A percentile compares a stretch with the other conserved stretches of the same genome.
Conservation (phyloP, 1,284 basidiomycete species). For the Polyporus tsugae region DNA sequence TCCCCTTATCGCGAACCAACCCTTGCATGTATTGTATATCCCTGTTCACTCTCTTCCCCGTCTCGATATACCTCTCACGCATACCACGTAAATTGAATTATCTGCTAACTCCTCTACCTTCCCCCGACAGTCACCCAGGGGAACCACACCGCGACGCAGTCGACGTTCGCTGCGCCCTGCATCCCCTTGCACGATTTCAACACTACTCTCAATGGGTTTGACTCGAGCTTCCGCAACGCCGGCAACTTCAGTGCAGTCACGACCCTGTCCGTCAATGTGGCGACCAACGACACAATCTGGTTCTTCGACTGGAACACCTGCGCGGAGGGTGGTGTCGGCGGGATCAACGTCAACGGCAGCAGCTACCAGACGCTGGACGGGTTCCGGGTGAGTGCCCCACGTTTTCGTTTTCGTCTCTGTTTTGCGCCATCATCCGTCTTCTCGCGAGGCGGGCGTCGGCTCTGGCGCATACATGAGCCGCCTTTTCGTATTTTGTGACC, state of each 20-base stretch:
- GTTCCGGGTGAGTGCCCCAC: slow-evolving; percentile 51
- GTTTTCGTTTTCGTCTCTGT: not conserved
- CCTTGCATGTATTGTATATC: not conserved
- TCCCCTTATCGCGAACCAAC: not conserved
- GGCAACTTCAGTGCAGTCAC: slow-evolving; percentile 56
- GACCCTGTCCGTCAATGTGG: slow-evolving; percentile 53
- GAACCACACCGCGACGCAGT: slow-evolving; percentile 65
- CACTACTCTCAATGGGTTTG: slow-evolving; percentile 62
- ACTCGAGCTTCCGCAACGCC: slow-evolving; percentile 59
- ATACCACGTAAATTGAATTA: too few relatives aligned
- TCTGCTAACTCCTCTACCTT: not conserved
- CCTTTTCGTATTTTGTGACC: not conserved
- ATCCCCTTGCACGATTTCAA: slow-evolving; percentile 55
- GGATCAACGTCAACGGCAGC: slow-evolving; percentile 61
- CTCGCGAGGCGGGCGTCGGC: not conserved
- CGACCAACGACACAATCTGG: slow-evolving; percentile 60
- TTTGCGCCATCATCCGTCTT: not conserved
- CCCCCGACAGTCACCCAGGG: slow-evolving; percentile 55
- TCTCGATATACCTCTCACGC: not conserved
- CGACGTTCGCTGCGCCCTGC: slow-evolving; percentile 62
- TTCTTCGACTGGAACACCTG: slow-evolving; percentile 67
- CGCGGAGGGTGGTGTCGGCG: slow-evolving; percentile 65
- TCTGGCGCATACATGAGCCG: not conserved
- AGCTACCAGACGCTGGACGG: slow-evolving; percentile 59
- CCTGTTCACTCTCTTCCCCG: not conserved